Percentiles rank a stretch among this genome's conserved stretches.
Conservation (phyloP, 176 grass and related monocot species). For the Luzula sylvatica region DNA sequence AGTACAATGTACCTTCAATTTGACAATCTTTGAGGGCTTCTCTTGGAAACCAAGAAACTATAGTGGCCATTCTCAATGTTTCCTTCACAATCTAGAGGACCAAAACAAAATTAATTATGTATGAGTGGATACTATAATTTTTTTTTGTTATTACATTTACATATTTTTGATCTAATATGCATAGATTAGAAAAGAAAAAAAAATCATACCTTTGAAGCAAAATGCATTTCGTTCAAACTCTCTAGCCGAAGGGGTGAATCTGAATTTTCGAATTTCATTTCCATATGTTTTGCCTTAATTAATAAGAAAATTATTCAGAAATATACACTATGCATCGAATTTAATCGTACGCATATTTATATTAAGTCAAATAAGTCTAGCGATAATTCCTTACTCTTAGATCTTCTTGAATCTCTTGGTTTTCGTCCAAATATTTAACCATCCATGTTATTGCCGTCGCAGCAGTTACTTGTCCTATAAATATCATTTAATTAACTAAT, state of each 20-base stretch:
- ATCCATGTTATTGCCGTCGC: conserved; percentile 87
- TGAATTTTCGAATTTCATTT: conserved; percentile 21
- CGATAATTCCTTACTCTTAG: conserved; percentile 44
- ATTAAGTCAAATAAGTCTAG: neutral
- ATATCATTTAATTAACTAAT: neutral
- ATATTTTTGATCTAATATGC: neutral
- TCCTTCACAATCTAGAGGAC: conserved; percentile 57
- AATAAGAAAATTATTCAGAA: neutral
- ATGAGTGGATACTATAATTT: neutral
- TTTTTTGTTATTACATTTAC: neutral
- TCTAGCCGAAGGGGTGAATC: conserved; percentile 30
- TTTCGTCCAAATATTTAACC: conserved; percentile 71
- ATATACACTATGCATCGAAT: neutral
- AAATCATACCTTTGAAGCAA: conserved; percentile 42
- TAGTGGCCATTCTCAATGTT: conserved; percentile 68
- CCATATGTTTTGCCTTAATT: conserved; percentile 49
- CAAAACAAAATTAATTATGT: neutral
- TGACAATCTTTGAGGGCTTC: conserved; percentile 79
- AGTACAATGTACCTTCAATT: conserved; percentile 38
- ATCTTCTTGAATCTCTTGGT: conserved; percentile 46
- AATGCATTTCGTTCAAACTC: conserved; percentile 57
- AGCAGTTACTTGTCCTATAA: conserved; percentile 75
- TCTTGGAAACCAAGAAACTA: conserved; percentile 97
- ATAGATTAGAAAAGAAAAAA: neutral
- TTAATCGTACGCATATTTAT: neutral